These are phyloP conservation scores for Globisporangium paroecandrum DNA, from an alignment of 352 stramenopile genomes.

Conservation along the genomic window DNA sequence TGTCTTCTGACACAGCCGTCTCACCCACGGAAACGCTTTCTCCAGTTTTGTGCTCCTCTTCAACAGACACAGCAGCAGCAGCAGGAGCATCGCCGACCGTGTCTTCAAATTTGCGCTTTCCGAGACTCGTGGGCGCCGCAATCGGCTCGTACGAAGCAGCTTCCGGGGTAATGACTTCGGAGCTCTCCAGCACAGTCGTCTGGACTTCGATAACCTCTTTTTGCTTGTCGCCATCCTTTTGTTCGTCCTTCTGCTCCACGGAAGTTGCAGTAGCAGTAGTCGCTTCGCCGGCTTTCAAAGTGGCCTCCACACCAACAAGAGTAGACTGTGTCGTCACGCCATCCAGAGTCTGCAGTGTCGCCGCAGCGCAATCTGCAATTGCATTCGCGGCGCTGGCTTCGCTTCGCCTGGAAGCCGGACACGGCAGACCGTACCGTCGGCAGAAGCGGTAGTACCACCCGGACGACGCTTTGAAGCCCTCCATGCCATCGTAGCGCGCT, in stretches of 20 bases:
- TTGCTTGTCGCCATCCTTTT: neutral
- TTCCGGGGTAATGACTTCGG: neutral
- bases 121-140: neutral
- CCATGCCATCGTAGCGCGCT: conserved; percentile 29
- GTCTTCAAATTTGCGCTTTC: conserved; percentile 17
- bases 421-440: conserved; percentile 33
- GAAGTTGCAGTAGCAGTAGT: neutral
- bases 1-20: neutral
- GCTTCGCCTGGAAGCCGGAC: conserved; percentile 4
- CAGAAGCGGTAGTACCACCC: conserved; percentile 61
- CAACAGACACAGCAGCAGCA: neutral
- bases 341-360: neutral
- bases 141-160: neutral
- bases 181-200: no score
- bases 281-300: neutral
- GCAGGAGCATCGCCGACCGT: neutral
- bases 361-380: neutral
- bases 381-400: neutral
- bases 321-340: neutral
- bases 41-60: neutral
- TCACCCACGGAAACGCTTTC: neutral
- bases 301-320: neutral
- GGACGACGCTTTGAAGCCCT: conserved; percentile 49
- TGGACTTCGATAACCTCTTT: neutral
- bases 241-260: neutral